A percentile compares a stretch with the other conserved stretches of the same genome.
These are phyloP conservation scores for Chlorella sp. DNA, from an alignment of 139 green algal genomes.

Conservation along the genomic window DNA sequence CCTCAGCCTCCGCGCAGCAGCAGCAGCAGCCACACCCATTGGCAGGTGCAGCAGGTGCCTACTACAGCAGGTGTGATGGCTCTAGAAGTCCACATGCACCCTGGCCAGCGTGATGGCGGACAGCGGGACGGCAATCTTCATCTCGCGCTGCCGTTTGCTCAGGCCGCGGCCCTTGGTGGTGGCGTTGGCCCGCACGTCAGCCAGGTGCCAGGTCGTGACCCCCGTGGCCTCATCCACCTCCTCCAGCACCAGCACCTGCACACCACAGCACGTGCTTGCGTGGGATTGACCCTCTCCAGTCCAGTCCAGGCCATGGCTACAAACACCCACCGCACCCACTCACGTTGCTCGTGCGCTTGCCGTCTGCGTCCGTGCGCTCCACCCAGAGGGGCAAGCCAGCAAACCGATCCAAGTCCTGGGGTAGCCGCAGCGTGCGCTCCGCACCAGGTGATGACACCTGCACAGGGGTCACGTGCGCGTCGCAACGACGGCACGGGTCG, in stretches of 20 bases:
- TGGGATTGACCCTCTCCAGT: too few species aligned
- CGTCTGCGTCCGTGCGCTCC: constrained; percentile 17
- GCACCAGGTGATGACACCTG: constrained; percentile 34
- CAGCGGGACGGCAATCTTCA: constrained; percentile 31
- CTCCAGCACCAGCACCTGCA: background rate
- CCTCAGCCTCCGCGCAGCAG: background rate
- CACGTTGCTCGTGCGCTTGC: background rate
- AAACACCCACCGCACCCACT: too few species aligned
- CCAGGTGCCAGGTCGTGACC: constrained; percentile 43
- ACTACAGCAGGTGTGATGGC: too few species aligned
- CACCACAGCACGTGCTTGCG: too few species aligned
- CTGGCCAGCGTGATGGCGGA: constrained; percentile 31
- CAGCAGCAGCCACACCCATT: background rate
- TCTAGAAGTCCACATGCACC: constrained; percentile 65
- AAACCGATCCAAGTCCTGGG: constrained; percentile 48
- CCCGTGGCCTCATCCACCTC: background rate
- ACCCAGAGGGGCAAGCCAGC: constrained; percentile 52
- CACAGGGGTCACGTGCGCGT: background rate
- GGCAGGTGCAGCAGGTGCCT: too few species aligned
- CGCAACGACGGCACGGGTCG: background rate
- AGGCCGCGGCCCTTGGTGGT: constrained; percentile 50
- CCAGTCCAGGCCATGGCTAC: too few species aligned
- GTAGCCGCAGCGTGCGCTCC: constrained; percentile 41
- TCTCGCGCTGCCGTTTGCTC: constrained; percentile 45
- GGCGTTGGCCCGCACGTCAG: constrained; percentile 57